These are phyloP conservation scores for Aspergillus affinis DNA, from an alignment of 495 filamentous ascomycete species.

Conservation along the genomic window DNA sequence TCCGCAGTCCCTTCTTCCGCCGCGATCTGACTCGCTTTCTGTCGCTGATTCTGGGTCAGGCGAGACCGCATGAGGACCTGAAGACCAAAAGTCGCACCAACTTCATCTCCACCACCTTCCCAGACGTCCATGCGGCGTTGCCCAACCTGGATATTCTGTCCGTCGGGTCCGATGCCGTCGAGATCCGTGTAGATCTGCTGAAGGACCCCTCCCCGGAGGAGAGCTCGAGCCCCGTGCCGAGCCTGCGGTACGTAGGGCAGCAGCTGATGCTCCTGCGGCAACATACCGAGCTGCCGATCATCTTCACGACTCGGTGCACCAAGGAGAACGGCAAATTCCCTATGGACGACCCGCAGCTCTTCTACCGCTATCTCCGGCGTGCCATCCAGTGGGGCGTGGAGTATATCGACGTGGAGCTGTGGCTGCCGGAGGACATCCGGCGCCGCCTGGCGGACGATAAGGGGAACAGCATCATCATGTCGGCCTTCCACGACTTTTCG, in stretches of 20 bases:
- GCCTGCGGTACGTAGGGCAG: slow-evolving; percentile 78
- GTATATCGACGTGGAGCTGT: slow-evolving; percentile 84
- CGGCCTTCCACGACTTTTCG: slow-evolving; percentile 83
- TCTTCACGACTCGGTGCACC: slow-evolving; percentile 79
- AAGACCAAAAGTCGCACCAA: slow-evolving; percentile 74
- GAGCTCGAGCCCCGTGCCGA: slow-evolving; percentile 60
- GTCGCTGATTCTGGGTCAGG: slow-evolving; percentile 73
- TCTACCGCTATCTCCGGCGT: slow-evolving; percentile 72
- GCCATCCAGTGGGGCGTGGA: slow-evolving; percentile 85
- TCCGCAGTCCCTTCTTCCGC: slow-evolving; percentile 64
- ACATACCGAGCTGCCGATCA: slow-evolving; percentile 80
- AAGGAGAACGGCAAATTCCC: slow-evolving; percentile 80
- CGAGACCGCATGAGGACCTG: slow-evolving; percentile 69
- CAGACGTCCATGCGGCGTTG: slow-evolving; percentile 78
- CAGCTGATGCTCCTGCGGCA: slow-evolving; percentile 81
- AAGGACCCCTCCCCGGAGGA: slow-evolving; percentile 66
- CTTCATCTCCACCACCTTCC: slow-evolving; percentile 83
- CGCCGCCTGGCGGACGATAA: slow-evolving; percentile 62
- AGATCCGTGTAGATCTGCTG: slow-evolving; percentile 78
- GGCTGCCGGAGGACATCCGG: slow-evolving; percentile 76
- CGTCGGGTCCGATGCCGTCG: slow-evolving; percentile 79
- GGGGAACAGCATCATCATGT: slow-evolving; percentile 78
- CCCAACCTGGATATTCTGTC: slow-evolving; percentile 83
- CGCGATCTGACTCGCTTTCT: slow-evolving; percentile 75
- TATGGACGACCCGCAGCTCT: slow-evolving; percentile 72